These are phyloP conservation scores for Hemileia vastatrix DNA, from an alignment of 1,284 basidiomycete genomes.

Conservation along the genomic window DNA sequence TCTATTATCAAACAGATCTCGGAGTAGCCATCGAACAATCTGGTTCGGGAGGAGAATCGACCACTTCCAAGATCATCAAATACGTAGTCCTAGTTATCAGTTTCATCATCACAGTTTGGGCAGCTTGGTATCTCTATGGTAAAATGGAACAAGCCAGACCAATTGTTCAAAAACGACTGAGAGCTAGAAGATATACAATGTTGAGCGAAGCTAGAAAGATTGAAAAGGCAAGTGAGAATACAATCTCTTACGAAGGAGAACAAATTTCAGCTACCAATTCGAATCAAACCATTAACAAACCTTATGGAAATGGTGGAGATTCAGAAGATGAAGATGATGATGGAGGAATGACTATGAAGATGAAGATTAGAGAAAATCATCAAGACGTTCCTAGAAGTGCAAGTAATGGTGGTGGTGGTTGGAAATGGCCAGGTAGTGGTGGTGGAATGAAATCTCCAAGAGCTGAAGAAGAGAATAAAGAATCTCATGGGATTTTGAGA, in stretches of 20 bases:
- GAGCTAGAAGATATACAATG: constrained; percentile 62
- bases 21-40: constrained; percentile 38
- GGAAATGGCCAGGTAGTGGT: not conserved
- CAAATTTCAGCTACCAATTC: not conserved
- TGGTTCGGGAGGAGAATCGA: constrained; percentile 29
- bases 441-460: not conserved
- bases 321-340: too few species aligned
- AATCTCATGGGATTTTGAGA: not conserved
- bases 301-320: not conserved
- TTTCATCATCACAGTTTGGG: constrained; percentile 58
- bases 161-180: constrained; percentile 61
- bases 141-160: constrained; percentile 68
- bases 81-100: constrained; percentile 37
- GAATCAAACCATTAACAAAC: not conserved
- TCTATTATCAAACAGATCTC: constrained; percentile 27
- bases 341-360: not conserved
- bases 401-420: not conserved
- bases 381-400: not conserved
- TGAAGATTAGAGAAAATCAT: not conserved
- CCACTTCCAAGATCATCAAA: constrained; percentile 38
- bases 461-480: not conserved
- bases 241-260: not conserved
- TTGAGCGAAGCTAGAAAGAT: not conserved
- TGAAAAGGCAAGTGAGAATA: not conserved
- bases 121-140: constrained; percentile 72